Conservation (phyloP, 2,329 filamentous ascomycete genomes). For the Botrytis medusae region DNA sequence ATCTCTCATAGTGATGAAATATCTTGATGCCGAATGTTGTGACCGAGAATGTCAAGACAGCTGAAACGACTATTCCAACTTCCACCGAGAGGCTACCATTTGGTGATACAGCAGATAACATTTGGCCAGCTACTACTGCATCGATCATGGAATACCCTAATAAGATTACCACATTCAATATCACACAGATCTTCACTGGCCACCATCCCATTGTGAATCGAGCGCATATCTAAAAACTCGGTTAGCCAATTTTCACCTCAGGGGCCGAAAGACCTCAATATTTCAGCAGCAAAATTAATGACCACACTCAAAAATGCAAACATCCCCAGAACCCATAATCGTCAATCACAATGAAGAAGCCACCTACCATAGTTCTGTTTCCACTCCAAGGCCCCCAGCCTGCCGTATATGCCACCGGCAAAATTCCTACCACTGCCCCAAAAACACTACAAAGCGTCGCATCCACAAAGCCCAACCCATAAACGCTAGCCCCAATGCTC, state of each 20-base stretch:
- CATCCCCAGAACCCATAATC: background rate
- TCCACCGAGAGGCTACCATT: conserved; percentile 59
- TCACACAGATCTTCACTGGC: conserved; percentile 61
- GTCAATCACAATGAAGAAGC: background rate
- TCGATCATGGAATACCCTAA: conserved; percentile 63
- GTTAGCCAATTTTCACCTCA: conserved; percentile 10
- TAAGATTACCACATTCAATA: conserved; percentile 62
- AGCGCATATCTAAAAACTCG: conserved; percentile 44
- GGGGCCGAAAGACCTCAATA: background rate
- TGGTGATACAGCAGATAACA: conserved; percentile 62
- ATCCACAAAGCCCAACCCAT: conserved; percentile 57
- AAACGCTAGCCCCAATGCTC: conserved; percentile 60
- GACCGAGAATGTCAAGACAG: conserved; percentile 61
- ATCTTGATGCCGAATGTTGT: conserved; percentile 67
- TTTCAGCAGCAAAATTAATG: background rate
- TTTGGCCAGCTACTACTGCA: conserved; percentile 66
- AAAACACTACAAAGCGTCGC: conserved; percentile 56
- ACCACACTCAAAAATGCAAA: background rate
- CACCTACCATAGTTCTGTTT: conserved; percentile 57
- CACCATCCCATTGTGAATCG: conserved; percentile 66
- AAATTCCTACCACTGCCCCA: conserved; percentile 54
- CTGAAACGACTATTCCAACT: conserved; percentile 66
- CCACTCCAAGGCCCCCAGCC: conserved; percentile 62
- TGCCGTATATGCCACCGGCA: conserved; percentile 58
- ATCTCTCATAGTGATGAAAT: conserved; percentile 69